Percentiles rank a stretch among this genome's conserved stretches.
phyloP scores from a whole-genome alignment of 352 stramenopile species.

The Phytophthora syringae region DNA sequence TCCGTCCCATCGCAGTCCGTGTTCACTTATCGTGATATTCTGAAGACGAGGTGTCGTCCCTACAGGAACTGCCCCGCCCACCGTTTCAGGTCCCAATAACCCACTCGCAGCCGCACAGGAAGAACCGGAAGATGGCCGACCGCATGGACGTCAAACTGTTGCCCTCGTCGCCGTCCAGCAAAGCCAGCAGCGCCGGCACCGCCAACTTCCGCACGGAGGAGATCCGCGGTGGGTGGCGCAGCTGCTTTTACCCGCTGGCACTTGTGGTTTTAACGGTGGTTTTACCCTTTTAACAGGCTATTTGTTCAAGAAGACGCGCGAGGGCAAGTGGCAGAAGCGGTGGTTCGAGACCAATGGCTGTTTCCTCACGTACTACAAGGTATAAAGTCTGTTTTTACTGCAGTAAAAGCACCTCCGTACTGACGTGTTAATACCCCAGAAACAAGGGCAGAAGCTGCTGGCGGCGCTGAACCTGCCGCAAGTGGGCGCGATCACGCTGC shows the following conservation, averaged over 20 bases:
- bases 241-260: neutral
- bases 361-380: slow-evolving; percentile 99
- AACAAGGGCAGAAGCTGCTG: slow-evolving; percentile 95
- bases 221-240: slow-evolving; percentile 49
- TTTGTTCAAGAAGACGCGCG: slow-evolving; percentile 94
- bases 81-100: slow-evolving; percentile 25
- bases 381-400: slow-evolving; percentile 30
- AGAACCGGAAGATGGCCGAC: slow-evolving; percentile 37
- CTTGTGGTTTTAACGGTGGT: slow-evolving; percentile 6
- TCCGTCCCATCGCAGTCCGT: neutral
- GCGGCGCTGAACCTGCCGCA: slow-evolving; percentile 93
- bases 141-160: slow-evolving; percentile 52
- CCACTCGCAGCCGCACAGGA: slow-evolving; percentile 21
- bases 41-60: slow-evolving; percentile 11
- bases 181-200: slow-evolving; percentile 55
- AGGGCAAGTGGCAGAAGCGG: slow-evolving; percentile 97
- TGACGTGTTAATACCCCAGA: slow-evolving; percentile 37
- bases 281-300: slow-evolving; percentile 64
- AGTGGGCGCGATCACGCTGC: slow-evolving; percentile 84
- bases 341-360: slow-evolving; percentile 99
- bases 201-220: slow-evolving; percentile 82
- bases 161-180: slow-evolving; percentile 47
- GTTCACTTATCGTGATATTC: neutral
- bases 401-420: neutral
- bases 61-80: slow-evolving; percentile 1